phyloP scores from a whole-genome alignment of 352 stramenopile species.

The Phytophthora idaei region DNA sequence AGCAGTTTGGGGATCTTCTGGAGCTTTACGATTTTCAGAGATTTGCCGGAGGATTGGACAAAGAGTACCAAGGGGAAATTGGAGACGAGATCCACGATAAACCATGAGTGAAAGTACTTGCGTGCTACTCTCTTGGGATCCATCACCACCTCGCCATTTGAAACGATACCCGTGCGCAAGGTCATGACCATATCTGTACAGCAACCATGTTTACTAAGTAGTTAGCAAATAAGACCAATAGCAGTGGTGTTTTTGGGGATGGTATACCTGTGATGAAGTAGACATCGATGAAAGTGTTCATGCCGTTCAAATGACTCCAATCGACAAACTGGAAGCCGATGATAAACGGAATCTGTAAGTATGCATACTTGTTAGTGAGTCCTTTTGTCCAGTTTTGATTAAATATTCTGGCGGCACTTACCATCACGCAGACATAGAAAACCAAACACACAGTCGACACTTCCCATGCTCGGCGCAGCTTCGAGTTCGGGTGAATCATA shows the following conservation, averaged over 20 bases:
- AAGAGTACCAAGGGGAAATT: slow-evolving; percentile 85
- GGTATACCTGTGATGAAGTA: slow-evolving; percentile 70
- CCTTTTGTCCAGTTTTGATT: neutral
- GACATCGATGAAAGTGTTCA: slow-evolving; percentile 80
- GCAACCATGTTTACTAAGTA: neutral
- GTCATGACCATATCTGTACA: slow-evolving; percentile 79
- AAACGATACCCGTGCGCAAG: slow-evolving; percentile 74
- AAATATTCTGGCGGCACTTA: slow-evolving; percentile 8
- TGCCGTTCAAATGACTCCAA: slow-evolving; percentile 46
- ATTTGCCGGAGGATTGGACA: slow-evolving; percentile 63
- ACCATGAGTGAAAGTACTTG: slow-evolving; percentile 82
- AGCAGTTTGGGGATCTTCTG: slow-evolving; percentile 88
- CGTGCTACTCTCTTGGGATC: slow-evolving; percentile 57
- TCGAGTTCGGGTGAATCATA: slow-evolving; percentile 87
- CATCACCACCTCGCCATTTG: slow-evolving; percentile 85
- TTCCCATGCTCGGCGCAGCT: slow-evolving; percentile 75
- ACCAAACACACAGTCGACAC: slow-evolving; percentile 70
- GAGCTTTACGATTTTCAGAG: slow-evolving; percentile 84
- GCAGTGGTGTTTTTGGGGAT: neutral
- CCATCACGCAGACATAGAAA: slow-evolving; percentile 78
- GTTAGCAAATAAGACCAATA: neutral
- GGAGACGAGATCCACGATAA: slow-evolving; percentile 83
- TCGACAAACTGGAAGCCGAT: slow-evolving; percentile 76
- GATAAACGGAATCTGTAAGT: slow-evolving; percentile 50
- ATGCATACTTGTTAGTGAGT: neutral